phyloP scores from a whole-genome alignment of 176 grass and related monocot genomes.

The Saccharum officinarum region DNA sequence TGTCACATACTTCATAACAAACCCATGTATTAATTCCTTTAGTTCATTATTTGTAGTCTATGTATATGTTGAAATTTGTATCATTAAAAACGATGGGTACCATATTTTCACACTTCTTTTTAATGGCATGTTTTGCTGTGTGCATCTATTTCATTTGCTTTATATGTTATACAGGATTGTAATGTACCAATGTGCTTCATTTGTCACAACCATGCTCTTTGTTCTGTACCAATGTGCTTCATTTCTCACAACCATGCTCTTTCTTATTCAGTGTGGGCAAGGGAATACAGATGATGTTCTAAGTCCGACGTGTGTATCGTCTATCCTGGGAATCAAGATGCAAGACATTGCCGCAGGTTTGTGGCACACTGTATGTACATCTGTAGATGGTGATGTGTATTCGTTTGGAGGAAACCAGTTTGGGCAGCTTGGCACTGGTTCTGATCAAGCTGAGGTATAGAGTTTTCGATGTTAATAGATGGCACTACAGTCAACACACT shows the following conservation, averaged over 20 bases:
- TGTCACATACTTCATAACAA: not conserved
- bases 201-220: slow-evolving; percentile 26
- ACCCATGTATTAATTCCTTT: not conserved
- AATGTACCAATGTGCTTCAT: slow-evolving; percentile 5
- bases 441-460: slow-evolving; percentile 95
- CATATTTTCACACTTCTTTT: not conserved
- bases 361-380: slow-evolving; percentile 96
- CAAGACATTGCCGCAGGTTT: slow-evolving; percentile 79
- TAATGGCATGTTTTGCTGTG: not conserved
- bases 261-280: slow-evolving; percentile 81
- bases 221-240: slow-evolving; percentile 19
- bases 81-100: not conserved
- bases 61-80: not conserved
- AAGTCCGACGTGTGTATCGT: slow-evolving; percentile 86
- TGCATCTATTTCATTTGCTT: not conserved
- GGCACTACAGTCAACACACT: not conserved
- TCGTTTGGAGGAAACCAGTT: slow-evolving; percentile 98
- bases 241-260: slow-evolving; percentile 21
- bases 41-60: not conserved
- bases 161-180: not conserved
- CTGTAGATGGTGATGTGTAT: slow-evolving; percentile 87
- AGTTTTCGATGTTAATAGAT: not conserved
- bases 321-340: slow-evolving; percentile 89
- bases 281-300: slow-evolving; percentile 90
- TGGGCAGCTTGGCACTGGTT: slow-evolving; percentile 92